Evolutionary conservation across 495 filamentous ascomycete species (phyloP), one percentile per base, ranked within the genome.

Genomic region (Emericellopsis terricola): DNA sequence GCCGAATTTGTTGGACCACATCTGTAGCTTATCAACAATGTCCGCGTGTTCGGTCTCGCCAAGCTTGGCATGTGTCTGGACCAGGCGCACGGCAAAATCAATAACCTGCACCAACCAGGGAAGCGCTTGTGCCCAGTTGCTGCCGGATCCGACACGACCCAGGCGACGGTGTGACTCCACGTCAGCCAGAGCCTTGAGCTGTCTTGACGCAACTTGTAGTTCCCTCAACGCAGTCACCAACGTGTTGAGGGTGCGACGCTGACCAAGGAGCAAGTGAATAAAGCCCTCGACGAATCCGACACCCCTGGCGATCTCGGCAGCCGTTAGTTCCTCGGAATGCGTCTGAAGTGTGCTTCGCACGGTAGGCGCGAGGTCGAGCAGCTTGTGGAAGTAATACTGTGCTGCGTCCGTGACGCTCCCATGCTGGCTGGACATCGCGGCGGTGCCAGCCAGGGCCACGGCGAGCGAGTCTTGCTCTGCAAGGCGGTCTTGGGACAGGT

Each of bases 271-370:
- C 11, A 76, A 52, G 38, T 76, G 61, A 21, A 94, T 49, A 15
- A 96, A 57, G 31, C 85, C 77, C 48, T 99, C 89, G 23, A 94
- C 52, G 32, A 76, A 81, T 0, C 82, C 82, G 9, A 78, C 62
- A 50, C 83, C 84, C 41, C 84, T 66, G 19, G 67, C 61, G 11
- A 89, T 65, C 38, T 94, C 81, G 8, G 76, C 72, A 32, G 65
- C 60, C 41, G 71, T 91, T 14, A 99, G 56, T 41, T 96, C 91
- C 13, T 79, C 78, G 0, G 78, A 85, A 50, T 85, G 84, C 21
- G 78, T 74, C 13, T 67, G 61, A 8, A 65, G 53, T 14, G 72
- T 64, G 27, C 71, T 55, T 42, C 85, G 68, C 28, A 78, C 71
- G 28, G 66, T 63, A 18, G 76, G 69, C 18, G 82, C 61, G 14